Conservation (phyloP, 2,329 filamentous ascomycete species). For the Alternaria sp. region DNA sequence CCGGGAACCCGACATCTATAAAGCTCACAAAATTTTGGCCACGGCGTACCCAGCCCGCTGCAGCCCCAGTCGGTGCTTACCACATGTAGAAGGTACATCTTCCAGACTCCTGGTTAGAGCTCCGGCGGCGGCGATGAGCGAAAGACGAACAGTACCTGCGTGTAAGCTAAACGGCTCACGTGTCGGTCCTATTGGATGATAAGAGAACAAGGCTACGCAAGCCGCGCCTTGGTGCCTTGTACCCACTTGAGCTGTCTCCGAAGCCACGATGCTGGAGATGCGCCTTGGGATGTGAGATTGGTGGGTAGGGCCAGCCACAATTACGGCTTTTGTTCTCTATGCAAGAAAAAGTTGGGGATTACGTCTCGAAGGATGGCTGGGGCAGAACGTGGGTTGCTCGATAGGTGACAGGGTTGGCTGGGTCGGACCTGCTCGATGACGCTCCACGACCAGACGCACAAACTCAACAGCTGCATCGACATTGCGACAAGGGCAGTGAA, state of each 20-base stretch:
- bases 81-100: constrained; percentile 39
- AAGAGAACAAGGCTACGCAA: constrained; percentile 29
- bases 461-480: not conserved
- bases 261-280: constrained; percentile 13
- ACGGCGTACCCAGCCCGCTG: not conserved
- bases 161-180: constrained; percentile 33
- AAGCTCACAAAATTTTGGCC: constrained; percentile 15
- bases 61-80: constrained; percentile 31
- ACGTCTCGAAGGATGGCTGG: not conserved
- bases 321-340: not conserved
- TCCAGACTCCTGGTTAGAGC: constrained; percentile 11
- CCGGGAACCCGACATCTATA: not conserved
- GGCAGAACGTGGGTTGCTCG: constrained; percentile 16
- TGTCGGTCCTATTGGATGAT: constrained; percentile 40
- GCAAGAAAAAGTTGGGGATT: not conserved
- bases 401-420: constrained; percentile 12
- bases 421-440: not conserved
- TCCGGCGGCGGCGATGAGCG: constrained; percentile 27
- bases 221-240: constrained; percentile 25
- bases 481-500: not conserved
- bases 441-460: not conserved
- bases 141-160: constrained; percentile 36
- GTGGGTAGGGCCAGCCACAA: not conserved
- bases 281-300: not conserved
- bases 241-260: constrained; percentile 18